These are phyloP conservation scores for Carex cristatella DNA, from an alignment of 176 grass and related monocot genomes.

Conservation along the genomic window DNA sequence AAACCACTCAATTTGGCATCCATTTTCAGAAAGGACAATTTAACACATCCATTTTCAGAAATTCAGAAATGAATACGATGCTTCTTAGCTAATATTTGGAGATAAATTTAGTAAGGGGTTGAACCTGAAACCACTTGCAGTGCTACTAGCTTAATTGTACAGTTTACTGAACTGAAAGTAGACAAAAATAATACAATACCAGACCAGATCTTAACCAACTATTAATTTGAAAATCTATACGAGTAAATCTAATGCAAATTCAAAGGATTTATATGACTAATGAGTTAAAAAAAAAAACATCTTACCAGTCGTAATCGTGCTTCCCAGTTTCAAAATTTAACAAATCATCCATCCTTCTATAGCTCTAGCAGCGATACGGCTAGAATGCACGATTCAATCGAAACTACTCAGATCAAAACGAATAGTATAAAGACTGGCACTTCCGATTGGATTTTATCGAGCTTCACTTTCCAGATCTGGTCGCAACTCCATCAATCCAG, in stretches of 20 bases:
- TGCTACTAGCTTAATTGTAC: not conserved
- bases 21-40: not conserved
- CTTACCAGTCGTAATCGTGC: slow-evolving; percentile 98
- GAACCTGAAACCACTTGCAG: not conserved
- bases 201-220: slow-evolving; percentile 6
- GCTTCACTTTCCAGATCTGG: slow-evolving; percentile 8
- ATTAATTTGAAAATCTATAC: not conserved
- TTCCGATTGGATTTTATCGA: not conserved
- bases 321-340: slow-evolving; percentile 81
- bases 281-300: not conserved
- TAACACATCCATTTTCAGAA: not conserved
- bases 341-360: slow-evolving; percentile 64
- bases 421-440: not conserved
- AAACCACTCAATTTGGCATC: not conserved
- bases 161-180: not conserved
- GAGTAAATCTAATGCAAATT: not conserved
- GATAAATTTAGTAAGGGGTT: not conserved
- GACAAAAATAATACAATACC: not conserved
- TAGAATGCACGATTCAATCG: not conserved
- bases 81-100: not conserved
- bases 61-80: not conserved
- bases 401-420: slow-evolving; percentile 4
- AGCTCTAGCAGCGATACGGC: not conserved
- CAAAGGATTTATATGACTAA: not conserved
- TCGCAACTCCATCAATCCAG: slow-evolving; percentile 13